phyloP scores from a whole-genome alignment of 108 stramenopile species.

The Aurantiochytrium sp. region DNA sequence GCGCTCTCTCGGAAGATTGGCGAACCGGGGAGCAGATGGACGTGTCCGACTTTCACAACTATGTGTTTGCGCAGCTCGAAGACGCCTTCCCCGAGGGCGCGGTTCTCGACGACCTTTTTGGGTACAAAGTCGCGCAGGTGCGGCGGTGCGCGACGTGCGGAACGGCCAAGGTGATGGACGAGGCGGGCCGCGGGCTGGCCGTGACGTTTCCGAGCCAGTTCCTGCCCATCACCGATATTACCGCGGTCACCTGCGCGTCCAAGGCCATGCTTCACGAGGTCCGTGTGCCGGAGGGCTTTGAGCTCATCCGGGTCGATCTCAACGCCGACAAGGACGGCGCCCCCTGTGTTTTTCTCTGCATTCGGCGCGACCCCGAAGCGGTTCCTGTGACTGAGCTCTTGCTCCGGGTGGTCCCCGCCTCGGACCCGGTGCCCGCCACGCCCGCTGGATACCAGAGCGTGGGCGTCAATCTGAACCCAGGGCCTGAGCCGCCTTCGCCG shows the following conservation, averaged over 20 bases:
- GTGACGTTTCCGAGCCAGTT: neutral
- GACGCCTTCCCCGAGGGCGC: neutral
- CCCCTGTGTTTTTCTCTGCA: conserved; percentile 18
- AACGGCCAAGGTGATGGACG: neutral
- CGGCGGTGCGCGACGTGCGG: neutral
- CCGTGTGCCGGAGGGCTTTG: neutral
- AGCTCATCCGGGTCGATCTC: neutral
- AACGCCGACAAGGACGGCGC: neutral
- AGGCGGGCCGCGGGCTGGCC: neutral
- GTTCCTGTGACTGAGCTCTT: neutral
- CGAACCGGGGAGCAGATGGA: conserved; percentile 20
- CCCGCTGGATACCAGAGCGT: neutral
- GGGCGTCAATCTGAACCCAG: neutral
- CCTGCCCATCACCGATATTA: conserved; percentile 4
- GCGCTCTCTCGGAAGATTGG: neutral
- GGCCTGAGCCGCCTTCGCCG: neutral
- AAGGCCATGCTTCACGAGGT: neutral
- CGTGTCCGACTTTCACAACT: conserved; percentile 2
- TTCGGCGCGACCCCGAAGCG: neutral
- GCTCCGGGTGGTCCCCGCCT: neutral
- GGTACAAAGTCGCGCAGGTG: neutral
- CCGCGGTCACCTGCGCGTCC: neutral
- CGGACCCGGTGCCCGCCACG: neutral
- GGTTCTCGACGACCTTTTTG: neutral
- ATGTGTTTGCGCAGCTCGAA: neutral